Percentiles rank a stretch among this genome's conserved stretches.
These are phyloP conservation scores for Suillus placidus DNA, from an alignment of 768 basidiomycete species.

Conservation along the genomic window DNA sequence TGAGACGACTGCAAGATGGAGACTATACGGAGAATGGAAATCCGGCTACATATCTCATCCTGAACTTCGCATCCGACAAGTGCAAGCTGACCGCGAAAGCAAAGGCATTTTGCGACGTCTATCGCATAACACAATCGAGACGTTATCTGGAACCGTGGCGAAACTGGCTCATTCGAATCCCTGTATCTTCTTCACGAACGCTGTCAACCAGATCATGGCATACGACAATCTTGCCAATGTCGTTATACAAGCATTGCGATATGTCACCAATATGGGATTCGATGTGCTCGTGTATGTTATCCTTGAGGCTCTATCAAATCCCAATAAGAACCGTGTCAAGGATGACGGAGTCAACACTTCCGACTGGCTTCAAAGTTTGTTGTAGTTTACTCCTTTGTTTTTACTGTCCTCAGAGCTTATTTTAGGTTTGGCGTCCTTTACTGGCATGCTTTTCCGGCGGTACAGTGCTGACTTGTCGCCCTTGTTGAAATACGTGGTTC, in stretches of 20 bases:
- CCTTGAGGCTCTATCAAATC: constrained; percentile 85
- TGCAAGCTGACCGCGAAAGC: constrained; percentile 84
- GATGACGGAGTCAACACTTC: constrained; percentile 89
- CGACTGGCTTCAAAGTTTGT: constrained; percentile 91
- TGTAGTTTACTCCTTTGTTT: constrained; percentile 7
- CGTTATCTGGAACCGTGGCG: constrained; percentile 84
- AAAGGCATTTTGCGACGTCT: constrained; percentile 89
- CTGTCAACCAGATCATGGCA: constrained; percentile 92
- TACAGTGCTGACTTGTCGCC: constrained; percentile 84
- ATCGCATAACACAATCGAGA: constrained; percentile 80
- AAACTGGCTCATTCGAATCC: constrained; percentile 96
- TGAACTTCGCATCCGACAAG: constrained; percentile 75
- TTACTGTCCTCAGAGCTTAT: constrained; percentile 23
- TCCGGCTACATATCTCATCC: constrained; percentile 72
- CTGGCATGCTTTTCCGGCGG: constrained; percentile 87
- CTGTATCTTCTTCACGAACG: constrained; percentile 84
- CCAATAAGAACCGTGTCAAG: constrained; percentile 80
- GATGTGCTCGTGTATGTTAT: constrained; percentile 90
- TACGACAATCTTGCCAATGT: constrained; percentile 93
- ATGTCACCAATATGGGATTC: constrained; percentile 90
- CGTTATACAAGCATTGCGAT: constrained; percentile 86
- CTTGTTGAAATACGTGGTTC: constrained; percentile 86
- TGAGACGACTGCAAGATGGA: constrained; percentile 81
- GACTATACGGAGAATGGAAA: constrained; percentile 96
- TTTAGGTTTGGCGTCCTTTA: constrained; percentile 88